phyloP scores from a whole-genome alignment of 1,284 basidiomycete species.

The Psilocybe mexicana region DNA sequence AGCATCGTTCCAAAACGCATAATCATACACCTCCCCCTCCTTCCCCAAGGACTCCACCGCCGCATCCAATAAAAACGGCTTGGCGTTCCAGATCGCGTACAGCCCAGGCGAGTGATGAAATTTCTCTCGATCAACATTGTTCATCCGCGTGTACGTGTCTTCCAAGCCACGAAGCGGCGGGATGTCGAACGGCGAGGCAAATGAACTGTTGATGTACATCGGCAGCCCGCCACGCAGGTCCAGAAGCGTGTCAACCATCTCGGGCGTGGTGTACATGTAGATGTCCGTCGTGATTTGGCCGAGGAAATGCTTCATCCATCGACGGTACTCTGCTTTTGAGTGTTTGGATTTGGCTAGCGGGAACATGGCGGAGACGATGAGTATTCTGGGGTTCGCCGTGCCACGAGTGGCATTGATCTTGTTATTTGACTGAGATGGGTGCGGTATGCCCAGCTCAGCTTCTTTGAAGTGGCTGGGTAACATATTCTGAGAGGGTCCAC shows the following conservation, averaged over 20 bases:
- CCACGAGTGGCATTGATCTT: no score
- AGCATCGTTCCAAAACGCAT: constrained; percentile 56
- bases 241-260: constrained; percentile 36
- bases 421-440: neutral
- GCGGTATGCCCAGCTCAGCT: constrained; percentile 2
- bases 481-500: neutral
- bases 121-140: constrained; percentile 43
- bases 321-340: constrained; percentile 39
- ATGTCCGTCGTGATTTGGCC: constrained; percentile 45
- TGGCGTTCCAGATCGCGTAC: constrained; percentile 55
- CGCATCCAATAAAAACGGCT: constrained; percentile 48
- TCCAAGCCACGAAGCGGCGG: constrained; percentile 40
- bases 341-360: constrained; percentile 52
- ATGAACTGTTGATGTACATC: constrained; percentile 48
- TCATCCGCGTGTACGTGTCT: constrained; percentile 42
- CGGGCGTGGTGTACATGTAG: constrained; percentile 51
- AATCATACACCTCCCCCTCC: constrained; percentile 38
- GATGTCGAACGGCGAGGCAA: constrained; percentile 44
- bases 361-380: constrained; percentile 55
- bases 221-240: constrained; percentile 29
- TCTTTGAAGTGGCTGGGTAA: constrained; percentile 1
- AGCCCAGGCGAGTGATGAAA: constrained; percentile 44
- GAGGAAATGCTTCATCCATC: constrained; percentile 45
- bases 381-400: constrained; percentile 25
- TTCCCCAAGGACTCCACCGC: constrained; percentile 32